Conservation (phyloP, 2,329 filamentous ascomycete genomes). For the Claviceps africana region DNA sequence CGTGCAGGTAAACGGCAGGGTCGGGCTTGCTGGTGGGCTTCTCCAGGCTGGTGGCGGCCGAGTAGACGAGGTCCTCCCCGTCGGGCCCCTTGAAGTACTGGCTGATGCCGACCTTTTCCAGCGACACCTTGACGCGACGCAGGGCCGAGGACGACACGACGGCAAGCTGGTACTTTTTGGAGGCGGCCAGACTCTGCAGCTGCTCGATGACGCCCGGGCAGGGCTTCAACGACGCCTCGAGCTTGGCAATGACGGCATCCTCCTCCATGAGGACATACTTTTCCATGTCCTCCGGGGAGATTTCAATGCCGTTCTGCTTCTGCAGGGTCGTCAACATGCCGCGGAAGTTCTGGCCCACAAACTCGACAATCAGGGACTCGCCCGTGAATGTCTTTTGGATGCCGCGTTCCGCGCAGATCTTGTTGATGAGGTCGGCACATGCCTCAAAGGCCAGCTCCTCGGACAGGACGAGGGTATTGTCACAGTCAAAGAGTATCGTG, state of each 20-base stretch:
- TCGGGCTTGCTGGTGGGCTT: conserved; percentile 83
- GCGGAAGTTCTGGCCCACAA: conserved; percentile 89
- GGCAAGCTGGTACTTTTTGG: conserved; percentile 55
- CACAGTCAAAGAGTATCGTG: conserved; percentile 60
- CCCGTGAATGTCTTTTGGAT: conserved; percentile 60
- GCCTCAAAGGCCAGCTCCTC: conserved; percentile 86
- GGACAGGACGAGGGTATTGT: conserved; percentile 89
- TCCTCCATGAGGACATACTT: conserved; percentile 64
- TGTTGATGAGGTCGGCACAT: conserved; percentile 77
- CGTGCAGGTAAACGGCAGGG: conserved; percentile 73
- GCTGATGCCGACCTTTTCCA: conserved; percentile 61
- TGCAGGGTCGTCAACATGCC: conserved; percentile 74
- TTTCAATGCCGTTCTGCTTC: conserved; percentile 58
- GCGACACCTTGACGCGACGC: conserved; percentile 60
- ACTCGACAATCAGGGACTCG: conserved; percentile 65
- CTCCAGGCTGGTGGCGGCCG: conserved; percentile 63
- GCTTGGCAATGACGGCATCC: conserved; percentile 69
- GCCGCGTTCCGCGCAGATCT: conserved; percentile 57
- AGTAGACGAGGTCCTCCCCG: conserved; percentile 58
- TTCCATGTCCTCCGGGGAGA: conserved; percentile 55
- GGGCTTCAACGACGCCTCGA: conserved; percentile 51
- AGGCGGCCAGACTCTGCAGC: conserved; percentile 47
- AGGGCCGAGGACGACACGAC: conserved; percentile 74
- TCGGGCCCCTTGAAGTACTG: conserved; percentile 48
- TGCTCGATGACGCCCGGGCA: conserved; percentile 55